These are phyloP conservation scores for Fomitopsis pinicola DNA, from an alignment of 1,284 basidiomycete species.

Conservation along the genomic window DNA sequence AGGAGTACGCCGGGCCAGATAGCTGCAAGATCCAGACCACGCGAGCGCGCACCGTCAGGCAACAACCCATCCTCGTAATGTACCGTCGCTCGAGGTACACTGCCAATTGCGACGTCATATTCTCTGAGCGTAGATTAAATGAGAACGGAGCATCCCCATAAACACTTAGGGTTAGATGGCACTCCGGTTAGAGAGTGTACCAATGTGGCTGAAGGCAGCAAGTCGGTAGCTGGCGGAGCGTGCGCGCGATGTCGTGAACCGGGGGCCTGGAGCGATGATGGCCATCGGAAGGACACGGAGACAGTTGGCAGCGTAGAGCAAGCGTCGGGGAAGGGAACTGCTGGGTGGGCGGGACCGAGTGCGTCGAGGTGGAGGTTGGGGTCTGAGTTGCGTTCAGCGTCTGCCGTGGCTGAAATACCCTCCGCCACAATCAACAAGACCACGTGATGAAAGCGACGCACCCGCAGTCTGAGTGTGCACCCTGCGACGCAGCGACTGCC, in stretches of 20 bases:
- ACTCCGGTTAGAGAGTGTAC: constrained; percentile 31
- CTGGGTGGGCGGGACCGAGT: not conserved
- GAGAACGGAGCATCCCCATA: constrained; percentile 27
- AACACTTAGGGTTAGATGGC: constrained; percentile 49
- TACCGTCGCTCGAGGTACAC: constrained; percentile 25
- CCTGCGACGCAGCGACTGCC: too few relatives aligned
- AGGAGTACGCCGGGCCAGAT: constrained; percentile 6
- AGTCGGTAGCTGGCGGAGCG: constrained; percentile 14
- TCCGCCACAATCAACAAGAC: not conserved
- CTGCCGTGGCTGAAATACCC: not conserved
- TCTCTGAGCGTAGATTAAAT: constrained; percentile 25
- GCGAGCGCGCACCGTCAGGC: not conserved
- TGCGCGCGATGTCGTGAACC: constrained; percentile 7
- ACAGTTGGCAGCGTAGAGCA: not conserved
- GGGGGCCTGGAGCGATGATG: constrained; percentile 27
- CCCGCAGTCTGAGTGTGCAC: too few relatives aligned
- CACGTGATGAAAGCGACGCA: too few relatives aligned
- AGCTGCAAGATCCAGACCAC: constrained; percentile 17
- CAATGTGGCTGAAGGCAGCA: constrained; percentile 27
- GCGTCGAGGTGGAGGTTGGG: not conserved
- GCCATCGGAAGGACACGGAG: constrained; percentile 14
- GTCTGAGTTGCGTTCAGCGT: not conserved
- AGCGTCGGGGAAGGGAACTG: not conserved
- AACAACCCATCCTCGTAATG: constrained; percentile 2
- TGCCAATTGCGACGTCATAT: constrained; percentile 10